phyloP scores from a whole-genome alignment of 1,139 yeast genomes.

The Taphrina betulina region DNA sequence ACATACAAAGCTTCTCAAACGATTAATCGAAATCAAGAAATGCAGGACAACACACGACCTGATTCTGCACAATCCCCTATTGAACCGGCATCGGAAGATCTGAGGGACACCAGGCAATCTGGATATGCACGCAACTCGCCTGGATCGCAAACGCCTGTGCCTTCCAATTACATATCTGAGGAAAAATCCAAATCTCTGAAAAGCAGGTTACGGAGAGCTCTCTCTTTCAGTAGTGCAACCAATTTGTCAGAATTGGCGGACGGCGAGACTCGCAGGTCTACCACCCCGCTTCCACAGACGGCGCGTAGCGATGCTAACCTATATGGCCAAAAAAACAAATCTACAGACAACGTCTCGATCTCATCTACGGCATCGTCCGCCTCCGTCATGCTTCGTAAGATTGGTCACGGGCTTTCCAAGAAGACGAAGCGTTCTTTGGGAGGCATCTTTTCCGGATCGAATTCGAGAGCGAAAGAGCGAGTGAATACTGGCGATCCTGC shows the following conservation, averaged over 20 bases:
- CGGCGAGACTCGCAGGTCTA: too few relatives aligned
- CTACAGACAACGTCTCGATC: slow-evolving; percentile 33
- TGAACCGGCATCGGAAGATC: too few relatives aligned
- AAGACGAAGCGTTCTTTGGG: slow-evolving; percentile 24
- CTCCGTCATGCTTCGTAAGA: slow-evolving; percentile 30
- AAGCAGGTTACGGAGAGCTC: slow-evolving; percentile 23
- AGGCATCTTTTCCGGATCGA: slow-evolving; percentile 24
- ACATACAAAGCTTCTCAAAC: too few relatives aligned
- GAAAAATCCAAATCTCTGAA: slow-evolving; percentile 15
- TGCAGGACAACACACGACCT: too few relatives aligned
- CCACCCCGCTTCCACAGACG: too few relatives aligned
- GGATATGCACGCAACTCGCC: too few relatives aligned
- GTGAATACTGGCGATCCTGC: background rate
- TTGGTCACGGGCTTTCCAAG: slow-evolving; percentile 24
- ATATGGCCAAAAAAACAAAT: background rate
- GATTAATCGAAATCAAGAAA: too few relatives aligned
- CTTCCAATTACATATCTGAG: too few relatives aligned
- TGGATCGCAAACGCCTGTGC: too few relatives aligned
- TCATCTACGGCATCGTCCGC: slow-evolving; percentile 34
- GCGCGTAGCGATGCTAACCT: background rate
- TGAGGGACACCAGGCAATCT: too few relatives aligned
- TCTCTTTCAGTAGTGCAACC: slow-evolving; percentile 24
- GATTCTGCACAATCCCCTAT: too few relatives aligned
- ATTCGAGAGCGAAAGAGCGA: background rate
- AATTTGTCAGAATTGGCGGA: slow-evolving; percentile 1